Base-by-base conservation (phyloP, 192 early-diverging fungal species). In the Rhizoclosmatium sp. region DNA sequence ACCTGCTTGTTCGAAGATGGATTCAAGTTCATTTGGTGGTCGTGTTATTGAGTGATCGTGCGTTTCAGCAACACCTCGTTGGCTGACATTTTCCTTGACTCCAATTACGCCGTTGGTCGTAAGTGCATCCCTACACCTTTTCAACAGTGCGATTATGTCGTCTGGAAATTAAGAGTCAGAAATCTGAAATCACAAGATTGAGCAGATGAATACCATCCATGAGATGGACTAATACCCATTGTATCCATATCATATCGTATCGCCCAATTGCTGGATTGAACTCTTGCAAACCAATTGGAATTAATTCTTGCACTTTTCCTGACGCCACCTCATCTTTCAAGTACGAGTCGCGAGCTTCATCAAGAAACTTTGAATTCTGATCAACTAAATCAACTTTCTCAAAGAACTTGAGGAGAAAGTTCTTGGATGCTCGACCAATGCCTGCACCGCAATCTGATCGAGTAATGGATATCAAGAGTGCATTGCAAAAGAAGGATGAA, bases 181-280 rank as follows among this genome's bases (percentile, higher is more conserved):
- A 14, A 3, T 54, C 56, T 19, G 16, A 19, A 1, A 76, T 9
- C 51, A 31, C 31, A 47, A 31, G 31, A 31, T 31, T 31, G 31
- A 31, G 31, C 31, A 31, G 31, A 31, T 31, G 31, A 31, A 31
- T 44, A 94, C 93, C 92, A 78, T 98, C 94, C 2, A 92, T 97
- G 70, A 98, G 86, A 83, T 98, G 96, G 40, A 93, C 92, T 41
- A 99, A 84, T 2, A 98, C 96, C 97, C 97, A 99, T 84, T 99
- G 97, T 80, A 93, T 95, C 97, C 97, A 99, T 44, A 99, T 95
- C 19, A 96, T 84, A 74, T 97, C 95, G 84, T 98, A 99, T n/a
- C 90, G 86, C 1, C 83, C 86, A 47, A 85, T 72, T 46, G 89
- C 86, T 0, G 94, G 93, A 19, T 75, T 80, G 75, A 97, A 97